Evolutionary conservation across 192 early-diverging fungal species (phyloP), one percentile per base, ranked within the genome.

Genomic region (Coemansia sp.): DNA sequence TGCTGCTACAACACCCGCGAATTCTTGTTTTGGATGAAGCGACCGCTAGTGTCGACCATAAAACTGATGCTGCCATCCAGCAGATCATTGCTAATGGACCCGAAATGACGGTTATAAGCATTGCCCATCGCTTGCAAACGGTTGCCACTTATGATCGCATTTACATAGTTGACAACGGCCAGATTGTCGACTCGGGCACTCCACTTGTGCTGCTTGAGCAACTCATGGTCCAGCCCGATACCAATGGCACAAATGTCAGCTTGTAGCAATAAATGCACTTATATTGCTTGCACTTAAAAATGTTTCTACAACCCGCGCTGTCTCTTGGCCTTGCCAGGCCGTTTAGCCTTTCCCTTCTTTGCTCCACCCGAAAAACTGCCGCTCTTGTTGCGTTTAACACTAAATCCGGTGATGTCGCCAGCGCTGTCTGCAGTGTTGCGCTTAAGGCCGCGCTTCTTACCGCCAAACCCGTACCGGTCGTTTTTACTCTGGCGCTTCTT

Each of bases 381-480:
- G 55, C 59, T 66, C 67, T 76, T 76, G 51, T 69, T 76, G 16
- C 60, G 57, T 44, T 66, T 65, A 21, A 41, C 51, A 47, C 63
- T 86, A 59, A 89, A 92, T 32, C 81, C 83, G 31, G 71, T 71
- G 39, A 96, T 67, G 66, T 92, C 92, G 23, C 77, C 84, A 11
- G 85, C 76, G 53, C 82, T 85, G 16, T 91, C 89, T 6, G 83
- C 76, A 8, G 89, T 90, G 66, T 97, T 97, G 38, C 71, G 78
- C 76, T 93, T 97, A 36, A 76, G 54, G 45, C 80, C 62, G 26
- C 89, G 78, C 80, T 93, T 91, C 66, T 87, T 87, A 41, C 94
- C 94, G 40, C 94, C 94, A 81, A 90, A 93, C 2, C 93, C 93
- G 69, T 86, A 97, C 80, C 91, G 93, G 34, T 83, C 70, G 66